Evolutionary conservation across 2,329 filamentous ascomycete genomes (phyloP), one percentile per base, ranked within the genome.

Genomic region (Penicillium oxalicum): DNA sequence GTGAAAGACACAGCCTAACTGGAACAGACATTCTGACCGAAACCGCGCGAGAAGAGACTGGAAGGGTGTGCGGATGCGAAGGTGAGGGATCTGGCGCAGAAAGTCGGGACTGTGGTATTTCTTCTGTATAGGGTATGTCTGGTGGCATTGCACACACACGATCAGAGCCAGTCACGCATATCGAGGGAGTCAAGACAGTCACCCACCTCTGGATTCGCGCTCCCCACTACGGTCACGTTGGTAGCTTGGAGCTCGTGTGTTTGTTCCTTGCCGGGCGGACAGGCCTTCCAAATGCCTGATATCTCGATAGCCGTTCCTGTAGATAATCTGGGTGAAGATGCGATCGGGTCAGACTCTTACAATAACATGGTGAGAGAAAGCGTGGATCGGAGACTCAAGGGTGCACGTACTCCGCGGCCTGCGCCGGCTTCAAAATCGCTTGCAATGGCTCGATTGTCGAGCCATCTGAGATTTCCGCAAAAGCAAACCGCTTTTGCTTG

Each of bases 101-200:
- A 86, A 97, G 65, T 97, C 91, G 44, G 86, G 77, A 4, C 85
- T 88, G 60, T 96, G 91, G 60, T 93, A 95, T 71, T 97, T 97
- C 71, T 95, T 95, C 71, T 98, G 93, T 25, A 98, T 82, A 3
- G 93, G 93, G 65, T 88, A 95, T 54, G 84, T 87, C 87, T 97
- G 62, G 12, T 25, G 27, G 43, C 13, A 33, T 45, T 32, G 13
- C 32, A 13, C 41, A 18, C 41, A 18, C 24, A 35, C 27, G n/a
- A 49, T 61, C 24, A 60, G 52, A 35, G 38, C 24, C 2, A 12
- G 33, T 33, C 26, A 28, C 28, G n/a, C 32, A 33, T 13, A 33
- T 29, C 3, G 13, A 9, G 24, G 25, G 7, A 24, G 39, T 40
- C 62, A 33, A 33, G 18, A 71, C 82, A 68, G 76, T 32, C 29